A percentile compares a stretch with the other conserved stretches of the same genome.
Conservation (phyloP, 169 alveolate genomes). For the Blepharisma undulans region DNA sequence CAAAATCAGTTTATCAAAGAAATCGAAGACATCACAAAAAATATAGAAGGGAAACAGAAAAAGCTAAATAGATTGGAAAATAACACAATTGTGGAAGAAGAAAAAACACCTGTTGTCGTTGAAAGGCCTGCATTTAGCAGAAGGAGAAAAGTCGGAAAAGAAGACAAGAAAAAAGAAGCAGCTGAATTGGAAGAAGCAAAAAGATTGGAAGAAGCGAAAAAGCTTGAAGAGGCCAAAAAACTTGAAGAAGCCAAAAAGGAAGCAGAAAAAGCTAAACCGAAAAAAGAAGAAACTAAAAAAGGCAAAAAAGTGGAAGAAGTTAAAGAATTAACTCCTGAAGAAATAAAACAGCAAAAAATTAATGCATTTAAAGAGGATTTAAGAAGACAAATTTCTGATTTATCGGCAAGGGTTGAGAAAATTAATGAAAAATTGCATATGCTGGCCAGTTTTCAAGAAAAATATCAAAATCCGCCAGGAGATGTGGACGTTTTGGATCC, state of each 20-base stretch:
- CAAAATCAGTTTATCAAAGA: constrained; percentile 49
- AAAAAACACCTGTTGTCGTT: constrained; percentile 15
- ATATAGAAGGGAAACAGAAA: constrained; percentile 33
- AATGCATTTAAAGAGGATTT: constrained; percentile 1
- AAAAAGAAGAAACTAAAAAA: background rate
- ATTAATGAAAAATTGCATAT: background rate
- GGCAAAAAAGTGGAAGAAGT: constrained; percentile 37
- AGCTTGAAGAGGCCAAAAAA: background rate
- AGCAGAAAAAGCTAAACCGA: constrained; percentile 1
- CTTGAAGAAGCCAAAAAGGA: constrained; percentile 43
- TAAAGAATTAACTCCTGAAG: constrained; percentile 45
- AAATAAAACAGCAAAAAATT: background rate
- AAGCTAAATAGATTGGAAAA: constrained; percentile 47
- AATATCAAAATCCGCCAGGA: background rate
- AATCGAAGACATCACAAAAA: constrained; percentile 39
- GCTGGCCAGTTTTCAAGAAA: background rate
- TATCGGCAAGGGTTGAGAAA: background rate
- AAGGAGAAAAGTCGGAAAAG: constrained; percentile 29
- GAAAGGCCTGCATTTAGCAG: background rate
- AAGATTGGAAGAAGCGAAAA: constrained; percentile 4
- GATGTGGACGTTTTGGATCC: constrained; percentile 50
- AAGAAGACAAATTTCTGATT: background rate
- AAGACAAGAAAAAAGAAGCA: constrained; percentile 38
- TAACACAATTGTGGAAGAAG: constrained; percentile 17
- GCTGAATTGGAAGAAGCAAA: constrained; percentile 45